Evolutionary conservation across 2,329 filamentous ascomycete genomes (phyloP).

Genomic region (Fusarium sp.): DNA sequence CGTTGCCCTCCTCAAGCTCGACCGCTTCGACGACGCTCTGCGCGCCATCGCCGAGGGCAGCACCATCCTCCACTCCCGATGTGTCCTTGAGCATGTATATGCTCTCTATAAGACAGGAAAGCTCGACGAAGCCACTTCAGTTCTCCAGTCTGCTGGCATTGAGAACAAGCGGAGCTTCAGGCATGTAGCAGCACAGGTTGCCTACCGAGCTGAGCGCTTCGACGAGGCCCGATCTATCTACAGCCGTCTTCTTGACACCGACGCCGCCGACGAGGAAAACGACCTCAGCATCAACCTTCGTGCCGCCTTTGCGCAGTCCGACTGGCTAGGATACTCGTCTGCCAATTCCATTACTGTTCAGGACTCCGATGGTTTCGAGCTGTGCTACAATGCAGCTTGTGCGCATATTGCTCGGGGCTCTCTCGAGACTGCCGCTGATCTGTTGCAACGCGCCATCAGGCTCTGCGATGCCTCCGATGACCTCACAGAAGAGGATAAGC

Average conservation of each 20-base stretch:
- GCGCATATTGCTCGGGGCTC: conserved; percentile 79
- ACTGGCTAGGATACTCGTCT: conserved; percentile 72
- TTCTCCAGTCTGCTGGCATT: conserved; percentile 54
- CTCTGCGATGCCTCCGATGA: conserved; percentile 83
- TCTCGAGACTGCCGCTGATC: conserved; percentile 73
- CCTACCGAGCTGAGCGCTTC: conserved; percentile 84
- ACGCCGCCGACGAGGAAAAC: conserved; percentile 74
- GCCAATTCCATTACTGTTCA: conserved; percentile 66
- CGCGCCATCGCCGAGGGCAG: conserved; percentile 77
- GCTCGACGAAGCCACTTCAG: conserved; percentile 74
- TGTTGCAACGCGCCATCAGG: conserved; percentile 79
- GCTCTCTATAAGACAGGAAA: conserved; percentile 86
- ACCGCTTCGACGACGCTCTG: conserved; percentile 85
- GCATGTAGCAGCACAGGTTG: conserved; percentile 76
- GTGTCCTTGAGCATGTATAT: conserved; percentile 81
- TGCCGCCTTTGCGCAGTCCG: conserved; percentile 80
- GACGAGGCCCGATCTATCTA: conserved; percentile 77
- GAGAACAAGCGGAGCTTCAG: conserved; percentile 56
- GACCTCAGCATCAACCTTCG: conserved; percentile 84
- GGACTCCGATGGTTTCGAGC: conserved; percentile 83
- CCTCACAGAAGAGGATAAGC: conserved; percentile 80
- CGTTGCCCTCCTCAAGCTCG: conserved; percentile 84
- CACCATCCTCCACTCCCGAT: conserved; percentile 72
- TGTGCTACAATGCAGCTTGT: conserved; percentile 86
- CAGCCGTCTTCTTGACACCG: conserved; percentile 66